A percentile compares a stretch with the other conserved stretches of the same genome.
These are phyloP conservation scores for Yamadazyma nakazawae DNA, from an alignment of 805 yeast species.

Conservation along the genomic window DNA sequence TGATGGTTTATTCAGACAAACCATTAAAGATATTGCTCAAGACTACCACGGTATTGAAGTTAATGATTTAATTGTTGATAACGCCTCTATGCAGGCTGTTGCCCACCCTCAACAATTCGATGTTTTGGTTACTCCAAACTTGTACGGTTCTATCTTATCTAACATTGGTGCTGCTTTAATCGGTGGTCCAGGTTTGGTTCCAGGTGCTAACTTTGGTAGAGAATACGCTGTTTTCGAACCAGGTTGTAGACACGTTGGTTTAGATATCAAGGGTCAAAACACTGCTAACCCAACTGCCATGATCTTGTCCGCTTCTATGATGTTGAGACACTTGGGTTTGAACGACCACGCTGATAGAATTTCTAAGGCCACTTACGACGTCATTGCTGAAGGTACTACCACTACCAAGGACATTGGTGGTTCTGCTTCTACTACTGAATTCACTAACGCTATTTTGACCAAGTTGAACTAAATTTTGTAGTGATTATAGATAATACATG, in stretches of 20 bases:
- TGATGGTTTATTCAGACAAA: conserved; percentile 95
- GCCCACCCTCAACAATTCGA: conserved; percentile 98
- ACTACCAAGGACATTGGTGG: conserved; percentile 95
- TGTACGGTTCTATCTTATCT: conserved; percentile 95
- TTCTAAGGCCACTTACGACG: conserved; percentile 84
- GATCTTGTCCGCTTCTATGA: conserved; percentile 85
- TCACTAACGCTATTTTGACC: conserved; percentile 84
- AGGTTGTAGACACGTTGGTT: conserved; percentile 99
- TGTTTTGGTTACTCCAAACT: conserved; percentile 95
- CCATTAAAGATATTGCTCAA: conserved; percentile 79
- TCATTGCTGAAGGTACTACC: conserved; percentile 80
- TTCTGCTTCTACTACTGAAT: conserved; percentile 81
- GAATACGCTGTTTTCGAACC: conserved; percentile 98
- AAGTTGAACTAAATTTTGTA: conserved; percentile 44
- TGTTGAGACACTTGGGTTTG: conserved; percentile 94
- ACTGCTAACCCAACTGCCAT: conserved; percentile 98
- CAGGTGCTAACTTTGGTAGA: conserved; percentile 98
- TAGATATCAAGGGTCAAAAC: conserved; percentile 91
- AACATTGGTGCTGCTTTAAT: conserved; percentile 97
- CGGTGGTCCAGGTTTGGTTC: conserved; percentile 98
- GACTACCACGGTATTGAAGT: conserved; percentile 82
- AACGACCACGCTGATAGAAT: conserved; percentile 81
- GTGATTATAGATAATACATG: neutral
- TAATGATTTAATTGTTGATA: conserved; percentile 95
- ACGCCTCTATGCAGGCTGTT: conserved; percentile 99